A percentile compares a stretch with the other conserved stretches of the same genome.
Evolutionary conservation across 495 filamentous ascomycete species (phyloP).

Genomic region (Penicillium macrosclerotiorum): DNA sequence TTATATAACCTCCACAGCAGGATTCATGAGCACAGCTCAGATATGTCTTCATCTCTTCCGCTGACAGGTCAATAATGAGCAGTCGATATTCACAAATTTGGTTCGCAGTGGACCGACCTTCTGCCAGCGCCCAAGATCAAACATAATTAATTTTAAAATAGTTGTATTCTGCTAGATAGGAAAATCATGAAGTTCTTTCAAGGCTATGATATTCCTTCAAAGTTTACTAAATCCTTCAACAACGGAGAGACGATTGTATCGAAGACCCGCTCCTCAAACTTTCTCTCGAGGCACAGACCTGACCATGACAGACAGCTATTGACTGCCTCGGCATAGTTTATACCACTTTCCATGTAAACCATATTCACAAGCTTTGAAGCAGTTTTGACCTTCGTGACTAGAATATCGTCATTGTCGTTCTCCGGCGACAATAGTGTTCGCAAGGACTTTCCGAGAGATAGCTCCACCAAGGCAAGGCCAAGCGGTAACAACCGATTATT

Average conservation of each 20-base stretch:
- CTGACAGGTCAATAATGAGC: too few species aligned
- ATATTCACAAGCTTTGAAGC: constrained; percentile 20
- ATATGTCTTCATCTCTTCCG: too few species aligned
- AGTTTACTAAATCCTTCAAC: constrained; percentile 16
- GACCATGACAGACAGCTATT: constrained; percentile 32
- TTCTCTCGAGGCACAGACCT: constrained; percentile 5
- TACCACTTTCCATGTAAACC: constrained; percentile 28
- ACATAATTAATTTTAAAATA: too few species aligned
- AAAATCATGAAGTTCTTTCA: too few species aligned
- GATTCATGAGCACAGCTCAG: too few species aligned
- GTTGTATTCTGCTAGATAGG: too few species aligned
- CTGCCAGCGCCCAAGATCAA: too few species aligned
- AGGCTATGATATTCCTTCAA: not conserved
- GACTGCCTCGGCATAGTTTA: constrained; percentile 34
- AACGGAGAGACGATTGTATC: constrained; percentile 16
- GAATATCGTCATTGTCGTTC: constrained; percentile 17
- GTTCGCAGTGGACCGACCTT: too few species aligned
- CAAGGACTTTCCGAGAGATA: constrained; percentile 33
- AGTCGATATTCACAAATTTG: too few species aligned
- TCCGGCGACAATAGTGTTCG: constrained; percentile 12
- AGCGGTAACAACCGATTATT: constrained; percentile 26
- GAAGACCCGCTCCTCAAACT: constrained; percentile 14
- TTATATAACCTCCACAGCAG: too few species aligned
- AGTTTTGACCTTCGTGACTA: constrained; percentile 20
- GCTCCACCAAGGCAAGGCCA: constrained; percentile 34